These are phyloP conservation scores for Trypanosoma congolense DNA, from an alignment of 208 protist species.

Conservation along the genomic window DNA sequence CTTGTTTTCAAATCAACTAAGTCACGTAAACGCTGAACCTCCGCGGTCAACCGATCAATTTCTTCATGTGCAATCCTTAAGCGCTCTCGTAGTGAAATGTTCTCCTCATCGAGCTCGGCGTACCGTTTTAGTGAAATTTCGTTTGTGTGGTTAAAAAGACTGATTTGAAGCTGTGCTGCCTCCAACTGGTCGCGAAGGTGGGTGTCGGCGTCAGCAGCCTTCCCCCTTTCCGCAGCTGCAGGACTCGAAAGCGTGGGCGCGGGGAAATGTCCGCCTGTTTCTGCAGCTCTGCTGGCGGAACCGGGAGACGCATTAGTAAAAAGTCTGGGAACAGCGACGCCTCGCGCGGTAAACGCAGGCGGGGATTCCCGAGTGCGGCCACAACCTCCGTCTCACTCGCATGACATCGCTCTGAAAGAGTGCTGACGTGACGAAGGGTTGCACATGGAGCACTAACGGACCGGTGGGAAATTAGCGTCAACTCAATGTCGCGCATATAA, in stretches of 20 bases:
- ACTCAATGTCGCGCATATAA: conserved; percentile 5
- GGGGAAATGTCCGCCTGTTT: not conserved
- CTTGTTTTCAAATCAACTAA: conserved; percentile 18
- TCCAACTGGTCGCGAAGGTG: conserved; percentile 26
- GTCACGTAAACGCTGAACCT: conserved; percentile 36
- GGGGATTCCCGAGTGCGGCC: conserved; percentile 9
- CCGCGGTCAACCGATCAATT: conserved; percentile 24
- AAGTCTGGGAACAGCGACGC: conserved; percentile 20
- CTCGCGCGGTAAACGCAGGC: not conserved
- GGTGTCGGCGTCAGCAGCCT: not conserved
- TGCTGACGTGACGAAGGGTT: conserved; percentile 18
- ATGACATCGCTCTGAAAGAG: not conserved
- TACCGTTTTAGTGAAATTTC: conserved; percentile 36
- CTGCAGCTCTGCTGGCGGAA: too few relatives aligned
- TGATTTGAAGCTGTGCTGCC: conserved; percentile 56
- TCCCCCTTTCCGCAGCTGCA: not conserved
- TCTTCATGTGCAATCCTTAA: conserved; percentile 6
- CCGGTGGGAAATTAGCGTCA: not conserved
- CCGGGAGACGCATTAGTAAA: conserved; percentile 1
- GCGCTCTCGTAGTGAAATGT: conserved; percentile 24
- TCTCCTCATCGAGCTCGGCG: conserved; percentile 42
- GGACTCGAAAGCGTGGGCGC: not conserved
- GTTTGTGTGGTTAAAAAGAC: conserved; percentile 47
- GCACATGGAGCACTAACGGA: conserved; percentile 30
- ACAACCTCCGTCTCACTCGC: conserved; percentile 5